These are phyloP conservation scores for Goffeauzyma gilvescens DNA, from an alignment of 768 basidiomycete species.

Conservation along the genomic window DNA sequence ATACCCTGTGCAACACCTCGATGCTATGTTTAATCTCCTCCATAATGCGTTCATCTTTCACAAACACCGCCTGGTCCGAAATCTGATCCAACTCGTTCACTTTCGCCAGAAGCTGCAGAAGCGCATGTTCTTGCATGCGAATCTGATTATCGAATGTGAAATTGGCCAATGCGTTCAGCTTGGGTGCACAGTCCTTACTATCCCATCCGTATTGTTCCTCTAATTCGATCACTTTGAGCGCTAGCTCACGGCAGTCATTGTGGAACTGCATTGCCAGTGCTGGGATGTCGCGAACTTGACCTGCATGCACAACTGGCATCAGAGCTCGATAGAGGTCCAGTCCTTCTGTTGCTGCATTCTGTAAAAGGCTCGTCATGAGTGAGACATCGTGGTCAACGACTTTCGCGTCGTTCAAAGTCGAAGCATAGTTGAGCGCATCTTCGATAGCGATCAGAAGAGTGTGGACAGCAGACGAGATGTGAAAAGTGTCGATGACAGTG, in stretches of 20 bases:
- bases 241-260: conserved; percentile 60
- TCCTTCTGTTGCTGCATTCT: conserved; percentile 45
- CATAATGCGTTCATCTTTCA: conserved; percentile 54
- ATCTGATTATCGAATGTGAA: conserved; percentile 55
- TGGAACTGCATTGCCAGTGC: conserved; percentile 52
- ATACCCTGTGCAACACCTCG: conserved; percentile 43
- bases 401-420: no score
- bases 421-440: conserved; percentile 36
- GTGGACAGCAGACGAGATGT: conserved; percentile 7
- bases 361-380: conserved; percentile 40
- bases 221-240: conserved; percentile 33
- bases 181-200: conserved; percentile 38
- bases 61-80: conserved; percentile 52
- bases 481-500: background rate
- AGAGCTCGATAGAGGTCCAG: conserved; percentile 66
- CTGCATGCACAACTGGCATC: conserved; percentile 46
- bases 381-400: no score
- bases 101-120: conserved; percentile 39
- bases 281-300: conserved; percentile 37
- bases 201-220: conserved; percentile 9
- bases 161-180: conserved; percentile 43
- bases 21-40: conserved; percentile 47
- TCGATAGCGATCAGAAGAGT: conserved; percentile 37
- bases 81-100: conserved; percentile 52
- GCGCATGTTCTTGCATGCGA: conserved; percentile 36